Conservation (phyloP, 495 filamentous ascomycete species). For the Aspergillus coremiiformis region DNA sequence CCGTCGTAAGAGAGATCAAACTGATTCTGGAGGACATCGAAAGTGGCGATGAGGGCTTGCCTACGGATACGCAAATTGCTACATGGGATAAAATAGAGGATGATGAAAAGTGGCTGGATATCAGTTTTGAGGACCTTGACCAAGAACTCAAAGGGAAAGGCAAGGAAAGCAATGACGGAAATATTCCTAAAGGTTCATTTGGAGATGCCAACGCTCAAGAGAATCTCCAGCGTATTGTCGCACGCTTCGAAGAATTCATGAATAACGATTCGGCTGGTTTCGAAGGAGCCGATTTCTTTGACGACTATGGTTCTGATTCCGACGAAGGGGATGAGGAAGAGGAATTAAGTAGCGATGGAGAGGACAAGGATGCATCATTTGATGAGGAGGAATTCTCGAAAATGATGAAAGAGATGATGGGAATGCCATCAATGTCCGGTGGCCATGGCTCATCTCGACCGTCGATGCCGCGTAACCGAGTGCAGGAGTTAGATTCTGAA, state of each 20-base stretch:
- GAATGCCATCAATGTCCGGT: constrained; percentile 49
- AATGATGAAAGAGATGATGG: constrained; percentile 97
- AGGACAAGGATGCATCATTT: constrained; percentile 72
- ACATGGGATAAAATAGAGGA: constrained; percentile 64
- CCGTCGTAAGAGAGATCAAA: constrained; percentile 61
- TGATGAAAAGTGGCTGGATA: constrained; percentile 87
- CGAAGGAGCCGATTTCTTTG: constrained; percentile 67
- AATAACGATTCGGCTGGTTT: constrained; percentile 75
- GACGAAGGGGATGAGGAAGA: constrained; percentile 54
- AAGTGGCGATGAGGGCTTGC: constrained; percentile 52
- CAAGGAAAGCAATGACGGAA: constrained; percentile 25
- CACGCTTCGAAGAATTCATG: constrained; percentile 85
- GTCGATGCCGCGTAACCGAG: constrained; percentile 24
- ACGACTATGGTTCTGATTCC: constrained; percentile 52
- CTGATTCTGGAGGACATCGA: constrained; percentile 67
- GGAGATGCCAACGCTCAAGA: constrained; percentile 75
- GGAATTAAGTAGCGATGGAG: constrained; percentile 46
- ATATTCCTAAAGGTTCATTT: constrained; percentile 43
- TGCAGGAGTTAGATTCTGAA: constrained; percentile 43
- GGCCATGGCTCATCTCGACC: constrained; percentile 14
- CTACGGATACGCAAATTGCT: constrained; percentile 64
- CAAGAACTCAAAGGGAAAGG: constrained; percentile 57
- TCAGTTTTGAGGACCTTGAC: constrained; percentile 84
- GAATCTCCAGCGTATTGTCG: constrained; percentile 81
- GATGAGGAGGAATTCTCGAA: constrained; percentile 75